phyloP scores from a whole-genome alignment of 108 stramenopile genomes.

The Mayamaea pseudoterrestris region DNA sequence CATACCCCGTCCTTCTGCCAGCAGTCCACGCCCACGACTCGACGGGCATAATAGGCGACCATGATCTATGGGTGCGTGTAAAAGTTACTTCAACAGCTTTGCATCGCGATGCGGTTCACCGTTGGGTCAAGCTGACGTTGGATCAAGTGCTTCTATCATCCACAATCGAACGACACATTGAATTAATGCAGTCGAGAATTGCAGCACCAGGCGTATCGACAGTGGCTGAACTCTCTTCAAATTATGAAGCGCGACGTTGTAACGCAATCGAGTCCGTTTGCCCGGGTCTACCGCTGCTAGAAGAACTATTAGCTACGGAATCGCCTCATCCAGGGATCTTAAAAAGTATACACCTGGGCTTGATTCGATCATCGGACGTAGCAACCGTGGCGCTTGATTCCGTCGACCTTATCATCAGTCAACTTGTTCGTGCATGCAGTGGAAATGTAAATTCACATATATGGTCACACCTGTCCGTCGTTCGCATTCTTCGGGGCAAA shows the following conservation, averaged over 20 bases:
- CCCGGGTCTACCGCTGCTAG: constrained; percentile 37
- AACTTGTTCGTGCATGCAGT: too few relatives aligned
- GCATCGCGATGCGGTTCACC: constrained; percentile 39
- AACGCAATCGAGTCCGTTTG: constrained; percentile 19
- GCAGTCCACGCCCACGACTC: constrained; percentile 19
- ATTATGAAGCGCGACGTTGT: constrained; percentile 2
- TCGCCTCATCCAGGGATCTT: constrained; percentile 58
- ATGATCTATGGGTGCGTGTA: not conserved
- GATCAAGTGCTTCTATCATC: constrained; percentile 58
- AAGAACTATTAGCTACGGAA: constrained; percentile 24
- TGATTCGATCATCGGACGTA: constrained; percentile 34
- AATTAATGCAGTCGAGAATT: not conserved
- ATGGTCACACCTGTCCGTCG: too few relatives aligned
- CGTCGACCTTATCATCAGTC: too few relatives aligned
- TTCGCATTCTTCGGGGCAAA: too few relatives aligned
- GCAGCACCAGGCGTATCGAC: not conserved
- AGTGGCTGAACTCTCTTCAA: not conserved
- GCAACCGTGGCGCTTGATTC: constrained; percentile 41
- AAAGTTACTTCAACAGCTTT: constrained; percentile 26
- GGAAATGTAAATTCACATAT: too few relatives aligned
- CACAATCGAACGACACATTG: constrained; percentile 22
- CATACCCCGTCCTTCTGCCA: not conserved
- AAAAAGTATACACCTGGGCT: constrained; percentile 13
- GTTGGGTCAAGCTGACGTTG: constrained; percentile 49
- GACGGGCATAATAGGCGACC: not conserved